Evolutionary conservation across 345 rosid genomes (phyloP), one percentile per base, ranked within the genome.

Genomic region (Luvunga scandens): DNA sequence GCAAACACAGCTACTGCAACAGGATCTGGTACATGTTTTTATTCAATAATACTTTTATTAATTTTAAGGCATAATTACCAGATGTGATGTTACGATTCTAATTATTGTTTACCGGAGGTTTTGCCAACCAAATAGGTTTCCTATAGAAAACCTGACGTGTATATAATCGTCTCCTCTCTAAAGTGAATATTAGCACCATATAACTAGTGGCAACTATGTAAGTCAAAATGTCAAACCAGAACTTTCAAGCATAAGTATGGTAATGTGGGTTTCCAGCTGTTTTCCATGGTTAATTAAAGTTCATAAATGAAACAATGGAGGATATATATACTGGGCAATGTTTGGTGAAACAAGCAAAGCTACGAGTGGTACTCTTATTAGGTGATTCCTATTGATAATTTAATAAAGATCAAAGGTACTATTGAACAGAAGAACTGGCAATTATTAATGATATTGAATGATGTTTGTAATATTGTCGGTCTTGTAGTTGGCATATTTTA

Each of bases 1-100:
- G 79, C 92, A 87, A 81, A 89, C 94, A 72, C 90, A 87, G 74
- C 94, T 85, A 69, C 87, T 96, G 87, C 97, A 89, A 87, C 92
- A 87, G 28, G 98, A 96, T 71, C 76, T 96, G 98, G 99, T 92
- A 85, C 45, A 30, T 33, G n/a, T 38, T 27, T 61, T 50, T 75
- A 45, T 13, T 30, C 14, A 21, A 64, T 75, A 30, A 65, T 12
- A 31, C 9, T 64, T 65, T 16, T 24, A 48, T 48, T 7, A 24
- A 24, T 18, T 73, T 73, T 25, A 48, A 45, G 60, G 50, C 21
- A 22, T 39, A 7, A 2, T 50, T 38, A 36, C 34, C 7, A 30
- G 30, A 30, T 75, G 45, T 3, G 28, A 30, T 75, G 45, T 21
- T 64, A 31, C 18, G 3, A 45, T 75, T 61, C 6, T 8, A 25